Evolutionary conservation across 495 filamentous ascomycete genomes (phyloP), one percentile per base, ranked within the genome.

Genomic region (Hypoxylon crocopeplum): DNA sequence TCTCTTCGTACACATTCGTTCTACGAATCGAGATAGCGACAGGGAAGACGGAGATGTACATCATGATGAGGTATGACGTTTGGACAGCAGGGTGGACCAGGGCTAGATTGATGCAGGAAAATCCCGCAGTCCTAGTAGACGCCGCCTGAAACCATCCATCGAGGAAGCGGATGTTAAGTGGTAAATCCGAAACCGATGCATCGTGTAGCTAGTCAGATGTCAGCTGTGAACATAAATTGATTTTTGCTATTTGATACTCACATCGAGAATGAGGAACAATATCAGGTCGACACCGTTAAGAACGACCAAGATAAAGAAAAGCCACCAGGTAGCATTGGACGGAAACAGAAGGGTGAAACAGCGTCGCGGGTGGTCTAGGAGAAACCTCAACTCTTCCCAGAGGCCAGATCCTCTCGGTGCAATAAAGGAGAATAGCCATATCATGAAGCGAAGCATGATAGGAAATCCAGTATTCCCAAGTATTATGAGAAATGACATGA

Each of bases 11-110:
- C 7, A 97, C 93, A 71, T 98, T 98, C 29, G 93, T 97, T 45
- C 90, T 83, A 52, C 93, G 88, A 64, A 97, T 85, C 21, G 89
- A 93, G 52, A 98, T 97, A 58, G 93, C 93, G 63, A 97, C 93
- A 20, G 93, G 93, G 64, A 96, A 91, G 33, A 96, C 90, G 39
- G 93, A 96, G 58, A 98, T 98, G 71, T 98, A 98, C 93, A 98
- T 98, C 93, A 98, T 98, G 73, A 98, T 86, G 73, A 97, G 73
- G 76, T 96, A 97, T 13, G 92, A 96, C 3, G 94, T 89, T 67
- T 98, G 93, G 10, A 97, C 91, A 1, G 88, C 93, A 0, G 93
- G 93, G 64, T 97, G 93, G 11, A 98, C 79, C 0, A 77, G 71
- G 5, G 89, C 77, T 19, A 98, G 74, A 56, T 88, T 88, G 62